Conservation (phyloP, 2,329 filamentous ascomycete genomes). For the Ceratocystis harringtonii region DNA sequence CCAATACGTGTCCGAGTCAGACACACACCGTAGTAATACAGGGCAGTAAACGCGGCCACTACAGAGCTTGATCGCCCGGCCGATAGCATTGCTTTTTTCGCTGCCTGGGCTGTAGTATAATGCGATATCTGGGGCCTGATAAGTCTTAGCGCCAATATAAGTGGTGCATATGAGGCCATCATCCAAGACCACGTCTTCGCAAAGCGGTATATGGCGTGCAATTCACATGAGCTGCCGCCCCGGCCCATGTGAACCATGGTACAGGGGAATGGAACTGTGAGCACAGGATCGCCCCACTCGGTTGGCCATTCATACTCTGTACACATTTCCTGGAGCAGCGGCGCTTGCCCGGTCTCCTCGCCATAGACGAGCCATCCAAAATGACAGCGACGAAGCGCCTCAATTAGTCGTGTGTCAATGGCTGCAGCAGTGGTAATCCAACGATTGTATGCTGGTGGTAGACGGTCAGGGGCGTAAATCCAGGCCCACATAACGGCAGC, state of each 20-base stretch:
- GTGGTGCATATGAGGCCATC: conserved; percentile 59
- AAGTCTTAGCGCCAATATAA: conserved; percentile 49
- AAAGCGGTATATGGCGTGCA: conserved; percentile 56
- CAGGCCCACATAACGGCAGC: conserved; percentile 79
- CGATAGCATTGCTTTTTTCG: conserved; percentile 41
- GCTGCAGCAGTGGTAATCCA: conserved; percentile 70
- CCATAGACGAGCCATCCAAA: conserved; percentile 54
- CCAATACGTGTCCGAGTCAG: conserved; percentile 59
- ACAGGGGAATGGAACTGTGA: conserved; percentile 60
- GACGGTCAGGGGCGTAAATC: conserved; percentile 58
- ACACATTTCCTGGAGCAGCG: conserved; percentile 57
- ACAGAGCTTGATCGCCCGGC: conserved; percentile 61
- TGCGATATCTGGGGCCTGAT: conserved; percentile 28
- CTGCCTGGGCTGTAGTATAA: conserved; percentile 31
- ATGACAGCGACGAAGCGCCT: conserved; percentile 54
- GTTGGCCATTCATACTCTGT: conserved; percentile 51
- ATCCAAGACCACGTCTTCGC: conserved; percentile 55
- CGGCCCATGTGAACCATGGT: conserved; percentile 70
- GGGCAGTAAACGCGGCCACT: conserved; percentile 57
- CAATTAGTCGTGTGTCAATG: conserved; percentile 58
- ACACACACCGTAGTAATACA: conserved; percentile 79
- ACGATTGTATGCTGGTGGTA: conserved; percentile 60
- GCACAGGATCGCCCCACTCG: conserved; percentile 57
- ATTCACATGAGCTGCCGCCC: conserved; percentile 53
- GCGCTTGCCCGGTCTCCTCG: conserved; percentile 53